Evolutionary conservation across 2,329 filamentous ascomycete genomes (phyloP).

Genomic region (Tetracladium maxilliforme): DNA sequence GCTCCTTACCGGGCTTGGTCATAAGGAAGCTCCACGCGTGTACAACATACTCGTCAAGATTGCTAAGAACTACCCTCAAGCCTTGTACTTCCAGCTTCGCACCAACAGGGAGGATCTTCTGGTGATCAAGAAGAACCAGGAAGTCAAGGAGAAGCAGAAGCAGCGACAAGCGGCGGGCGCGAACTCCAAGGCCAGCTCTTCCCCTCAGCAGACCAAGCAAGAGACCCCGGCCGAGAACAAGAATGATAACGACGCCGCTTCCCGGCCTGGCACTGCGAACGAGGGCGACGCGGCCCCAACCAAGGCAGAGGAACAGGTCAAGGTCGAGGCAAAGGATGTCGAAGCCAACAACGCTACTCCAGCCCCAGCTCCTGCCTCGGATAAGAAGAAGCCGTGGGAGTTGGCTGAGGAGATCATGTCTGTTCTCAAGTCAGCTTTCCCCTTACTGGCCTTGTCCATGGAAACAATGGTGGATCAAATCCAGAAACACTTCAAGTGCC

Average conservation of each 20-base stretch:
- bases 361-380: slow-evolving; percentile 4
- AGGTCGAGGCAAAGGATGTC: slow-evolving; percentile 25
- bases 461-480: slow-evolving; percentile 99
- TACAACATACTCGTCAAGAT: slow-evolving; percentile 82
- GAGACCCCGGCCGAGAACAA: slow-evolving; percentile 10
- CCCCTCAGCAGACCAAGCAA: slow-evolving; percentile 5
- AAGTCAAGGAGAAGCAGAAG: slow-evolving; percentile 47
- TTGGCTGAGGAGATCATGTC: slow-evolving; percentile 92
- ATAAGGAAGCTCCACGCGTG: slow-evolving; percentile 80
- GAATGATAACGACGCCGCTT: slow-evolving; percentile 11
- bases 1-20: slow-evolving; percentile 76
- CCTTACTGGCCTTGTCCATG: slow-evolving; percentile 90
- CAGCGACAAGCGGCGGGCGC: slow-evolving; percentile 18
- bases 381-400: slow-evolving; percentile 79
- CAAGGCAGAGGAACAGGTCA: slow-evolving; percentile 36
- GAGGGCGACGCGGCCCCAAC: slow-evolving; percentile 31
- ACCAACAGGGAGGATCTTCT: slow-evolving; percentile 92
- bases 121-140: slow-evolving; percentile 79
- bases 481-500: slow-evolving; percentile 97
- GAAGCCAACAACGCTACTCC: slow-evolving; percentile 14
- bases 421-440: slow-evolving; percentile 91
- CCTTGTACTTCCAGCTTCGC: slow-evolving; percentile 86
- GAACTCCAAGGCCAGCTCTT: slow-evolving; percentile 27
- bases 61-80: slow-evolving; percentile 89
- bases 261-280: slow-evolving; percentile 24